These are phyloP conservation scores for Oryza longistaminata DNA, from an alignment of 176 grass and related monocot genomes.

Conservation along the genomic window DNA sequence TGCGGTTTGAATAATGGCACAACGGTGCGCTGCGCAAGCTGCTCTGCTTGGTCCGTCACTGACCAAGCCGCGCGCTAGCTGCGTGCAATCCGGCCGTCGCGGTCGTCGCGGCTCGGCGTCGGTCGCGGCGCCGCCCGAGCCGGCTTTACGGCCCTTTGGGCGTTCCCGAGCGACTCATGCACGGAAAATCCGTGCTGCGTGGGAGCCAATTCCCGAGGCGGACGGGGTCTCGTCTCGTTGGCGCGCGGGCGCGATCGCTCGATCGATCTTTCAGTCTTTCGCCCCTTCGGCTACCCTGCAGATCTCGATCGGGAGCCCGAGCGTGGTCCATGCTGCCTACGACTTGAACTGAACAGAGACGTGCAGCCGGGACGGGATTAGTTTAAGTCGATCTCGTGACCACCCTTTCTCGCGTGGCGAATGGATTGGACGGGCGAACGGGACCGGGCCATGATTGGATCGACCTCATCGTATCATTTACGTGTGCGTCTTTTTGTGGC, in stretches of 20 bases:
- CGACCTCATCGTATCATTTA: constrained; percentile 18
- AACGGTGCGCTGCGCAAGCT: not conserved
- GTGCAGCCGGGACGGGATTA: constrained; percentile 13
- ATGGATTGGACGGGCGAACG: constrained; percentile 2
- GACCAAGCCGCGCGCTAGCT: no score
- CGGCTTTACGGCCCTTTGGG: constrained; percentile 62
- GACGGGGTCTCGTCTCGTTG: not conserved
- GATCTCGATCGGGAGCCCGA: not conserved
- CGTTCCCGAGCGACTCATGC: constrained; percentile 68
- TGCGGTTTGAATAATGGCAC: constrained; percentile 48
- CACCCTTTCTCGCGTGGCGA: constrained; percentile 48
- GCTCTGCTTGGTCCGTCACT: not conserved
- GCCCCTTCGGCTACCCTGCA: constrained; percentile 41
- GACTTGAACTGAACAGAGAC: constrained; percentile 9
- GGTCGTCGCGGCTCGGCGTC: constrained; percentile 31
- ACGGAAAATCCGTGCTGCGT: constrained; percentile 87
- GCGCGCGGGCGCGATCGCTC: not conserved
- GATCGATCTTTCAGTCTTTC: constrained; percentile 31
- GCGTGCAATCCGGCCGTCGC: not conserved
- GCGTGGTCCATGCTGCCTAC: constrained; percentile 36
- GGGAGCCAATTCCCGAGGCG: constrained; percentile 69
- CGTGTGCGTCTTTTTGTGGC: constrained; percentile 49
- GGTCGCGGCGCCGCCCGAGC: constrained; percentile 44
- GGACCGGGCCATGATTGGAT: constrained; percentile 19
- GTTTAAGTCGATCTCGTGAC: not conserved